These are phyloP conservation scores for Pseudonitzschia pungens DNA, from an alignment of 108 stramenopile species.

Conservation along the genomic window DNA sequence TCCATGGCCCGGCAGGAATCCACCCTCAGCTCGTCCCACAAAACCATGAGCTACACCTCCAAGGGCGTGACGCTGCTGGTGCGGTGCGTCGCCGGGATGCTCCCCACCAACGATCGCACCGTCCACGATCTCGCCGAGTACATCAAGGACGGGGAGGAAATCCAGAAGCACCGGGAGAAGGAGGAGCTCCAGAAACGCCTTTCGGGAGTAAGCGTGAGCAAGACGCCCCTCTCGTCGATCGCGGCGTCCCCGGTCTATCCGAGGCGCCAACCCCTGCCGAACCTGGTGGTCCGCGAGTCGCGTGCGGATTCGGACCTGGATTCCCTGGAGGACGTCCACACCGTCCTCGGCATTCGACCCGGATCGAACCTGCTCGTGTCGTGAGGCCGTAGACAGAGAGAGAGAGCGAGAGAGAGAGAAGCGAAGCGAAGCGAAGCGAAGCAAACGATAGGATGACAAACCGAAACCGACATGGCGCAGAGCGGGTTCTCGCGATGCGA, in stretches of 20 bases:
- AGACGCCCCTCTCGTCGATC: constrained; percentile 6
- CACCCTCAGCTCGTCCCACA: constrained; percentile 14
- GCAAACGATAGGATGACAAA: too few relatives aligned
- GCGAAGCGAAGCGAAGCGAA: too few relatives aligned
- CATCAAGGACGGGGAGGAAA: constrained; percentile 39
- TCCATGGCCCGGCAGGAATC: constrained; percentile 35
- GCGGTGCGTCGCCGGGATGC: constrained; percentile 37
- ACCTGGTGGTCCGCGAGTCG: constrained; percentile 9
- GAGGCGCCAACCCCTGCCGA: neutral
- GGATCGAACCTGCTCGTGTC: constrained; percentile 2
- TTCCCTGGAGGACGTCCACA: constrained; percentile 13
- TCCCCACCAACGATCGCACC: constrained; percentile 35
- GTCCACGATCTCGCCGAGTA: constrained; percentile 33
- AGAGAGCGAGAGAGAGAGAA: too few relatives aligned
- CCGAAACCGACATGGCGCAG: too few relatives aligned
- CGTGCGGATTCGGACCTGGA: constrained; percentile 10
- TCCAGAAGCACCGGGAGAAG: constrained; percentile 4
- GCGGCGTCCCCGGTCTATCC: neutral
- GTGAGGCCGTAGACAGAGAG: neutral
- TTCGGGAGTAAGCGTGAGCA: neutral
- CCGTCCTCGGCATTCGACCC: constrained; percentile 12
- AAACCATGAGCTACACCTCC: constrained; percentile 31
- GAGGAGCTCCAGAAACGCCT: neutral
- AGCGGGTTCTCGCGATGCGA: too few relatives aligned
- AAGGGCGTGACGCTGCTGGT: constrained; percentile 45